Conservation (phyloP, 495 filamentous ascomycete species). For the Venustampulla echinocandica region DNA sequence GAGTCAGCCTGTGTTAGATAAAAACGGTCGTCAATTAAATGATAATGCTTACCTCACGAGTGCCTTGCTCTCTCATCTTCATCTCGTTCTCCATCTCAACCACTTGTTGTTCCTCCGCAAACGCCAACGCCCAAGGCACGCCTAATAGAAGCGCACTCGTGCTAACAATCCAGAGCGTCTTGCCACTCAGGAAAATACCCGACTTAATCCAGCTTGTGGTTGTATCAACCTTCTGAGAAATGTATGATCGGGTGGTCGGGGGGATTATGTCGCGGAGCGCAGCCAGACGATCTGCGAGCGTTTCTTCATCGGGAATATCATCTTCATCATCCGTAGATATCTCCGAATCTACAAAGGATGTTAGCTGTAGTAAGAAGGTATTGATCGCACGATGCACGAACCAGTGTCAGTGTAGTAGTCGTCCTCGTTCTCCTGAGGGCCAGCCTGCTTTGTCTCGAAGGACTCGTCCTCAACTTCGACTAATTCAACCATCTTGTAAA, state of each 20-base stretch:
- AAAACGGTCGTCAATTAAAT: not conserved
- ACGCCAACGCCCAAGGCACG: constrained; percentile 87
- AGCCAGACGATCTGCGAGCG: constrained; percentile 67
- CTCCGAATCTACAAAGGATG: constrained; percentile 45
- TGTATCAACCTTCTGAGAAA: constrained; percentile 50
- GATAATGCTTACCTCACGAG: constrained; percentile 23
- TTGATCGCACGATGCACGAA: constrained; percentile 32
- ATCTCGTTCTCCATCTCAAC: constrained; percentile 95
- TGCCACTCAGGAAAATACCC: constrained; percentile 61
- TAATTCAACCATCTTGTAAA: constrained; percentile 81
- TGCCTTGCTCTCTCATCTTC: constrained; percentile 74
- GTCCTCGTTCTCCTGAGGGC: constrained; percentile 66
- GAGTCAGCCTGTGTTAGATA: constrained; percentile 1
- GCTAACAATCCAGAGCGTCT: constrained; percentile 77
- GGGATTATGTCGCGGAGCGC: constrained; percentile 91
- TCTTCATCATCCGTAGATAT: constrained; percentile 51
- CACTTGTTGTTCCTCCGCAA: constrained; percentile 90
- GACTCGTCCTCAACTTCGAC: constrained; percentile 94
- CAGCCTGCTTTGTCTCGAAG: constrained; percentile 65
- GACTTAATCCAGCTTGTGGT: constrained; percentile 51
- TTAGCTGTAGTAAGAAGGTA: constrained; percentile 14
- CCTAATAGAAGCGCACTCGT: constrained; percentile 82
- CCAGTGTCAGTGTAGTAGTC: constrained; percentile 85
- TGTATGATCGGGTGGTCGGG: constrained; percentile 63
- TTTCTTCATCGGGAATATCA: constrained; percentile 39